Evolutionary conservation across 306 rosid genomes (phyloP), one percentile per base, ranked within the genome.

Genomic region (Castanospermum australe): DNA sequence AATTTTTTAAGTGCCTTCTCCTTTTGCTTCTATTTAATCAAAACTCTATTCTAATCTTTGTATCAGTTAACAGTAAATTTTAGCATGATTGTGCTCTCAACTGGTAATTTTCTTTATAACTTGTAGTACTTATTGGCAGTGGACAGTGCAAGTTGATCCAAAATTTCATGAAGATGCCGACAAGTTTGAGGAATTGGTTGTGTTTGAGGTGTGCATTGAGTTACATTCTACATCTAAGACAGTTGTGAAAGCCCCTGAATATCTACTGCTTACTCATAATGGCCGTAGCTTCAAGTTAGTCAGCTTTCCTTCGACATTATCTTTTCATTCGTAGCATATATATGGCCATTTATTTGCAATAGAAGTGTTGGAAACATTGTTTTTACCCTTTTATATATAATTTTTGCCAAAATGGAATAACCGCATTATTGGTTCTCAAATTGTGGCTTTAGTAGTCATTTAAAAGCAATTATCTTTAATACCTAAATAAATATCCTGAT

Each of bases 251-350:
- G 90, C 88, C 70, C 97, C 99, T 0, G 94, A 93, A 70, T 93
- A 87, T 88, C 91, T 95, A 60, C 82, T 95, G 78, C 97, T 95
- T 75, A 95, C 96, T 77, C 90, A 95, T 78, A 95, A 93, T 77
- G 98, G 99, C 22, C 94, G 99, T 47, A 81, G 84, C 89, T 88
- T 93, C 94, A 95, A 89, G 99, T 95, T 76, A 91, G 93, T 91
- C 50, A 60, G 41, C 75, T 33, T 79, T 76, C 78, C 78, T 78
- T 83, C 21, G 67, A n/a, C 35, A n/a, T 62, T 66, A 60, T 59
- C 18, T 22, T 62, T 81, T 39, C 38, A 11, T 67, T 67, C 12
- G 64, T 41, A 9, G 60, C 51, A 30, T 70, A 17, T 48, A 30
- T 10, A 39, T 51, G 62, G 56, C 45, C 67, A 25, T 65, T 15